phyloP scores from a whole-genome alignment of 2,329 filamentous ascomycete species.

The Knufia petricola region DNA sequence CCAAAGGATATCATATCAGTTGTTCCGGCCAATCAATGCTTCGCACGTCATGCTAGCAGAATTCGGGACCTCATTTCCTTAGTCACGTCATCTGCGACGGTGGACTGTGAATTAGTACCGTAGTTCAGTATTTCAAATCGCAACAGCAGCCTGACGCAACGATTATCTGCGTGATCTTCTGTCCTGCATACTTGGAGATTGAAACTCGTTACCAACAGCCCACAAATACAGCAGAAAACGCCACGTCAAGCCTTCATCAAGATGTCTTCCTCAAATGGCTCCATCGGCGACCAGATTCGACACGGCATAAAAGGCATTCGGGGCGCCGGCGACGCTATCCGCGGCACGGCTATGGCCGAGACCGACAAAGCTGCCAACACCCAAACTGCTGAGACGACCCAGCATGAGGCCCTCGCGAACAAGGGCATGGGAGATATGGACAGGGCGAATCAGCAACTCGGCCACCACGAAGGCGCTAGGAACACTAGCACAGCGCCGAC shows the following conservation, averaged over 20 bases:
- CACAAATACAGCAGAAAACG: too few relatives aligned
- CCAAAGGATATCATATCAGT: background rate
- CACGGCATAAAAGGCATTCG: slow-evolving; percentile 20
- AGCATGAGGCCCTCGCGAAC: slow-evolving; percentile 30
- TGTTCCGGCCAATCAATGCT: too few relatives aligned
- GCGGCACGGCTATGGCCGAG: slow-evolving; percentile 30
- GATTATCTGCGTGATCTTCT: background rate
- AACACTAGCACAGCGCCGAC: background rate
- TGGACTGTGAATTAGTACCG: too few relatives aligned
- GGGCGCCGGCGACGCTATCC: slow-evolving; percentile 34
- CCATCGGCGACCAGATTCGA: slow-evolving; percentile 9
- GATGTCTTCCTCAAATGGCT: slow-evolving; percentile 4
- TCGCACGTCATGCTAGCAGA: background rate
- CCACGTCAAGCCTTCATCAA: background rate
- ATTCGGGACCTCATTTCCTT: background rate
- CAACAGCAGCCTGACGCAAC: background rate
- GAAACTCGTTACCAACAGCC: too few relatives aligned
- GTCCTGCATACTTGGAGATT: too few relatives aligned
- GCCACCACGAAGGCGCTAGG: slow-evolving; percentile 1
- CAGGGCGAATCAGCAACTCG: slow-evolving; percentile 4
- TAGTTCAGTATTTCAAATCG: background rate
- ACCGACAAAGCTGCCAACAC: slow-evolving; percentile 33
- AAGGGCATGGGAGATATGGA: slow-evolving; percentile 23
- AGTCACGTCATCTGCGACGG: background rate
- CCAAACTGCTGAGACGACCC: slow-evolving; percentile 24